Evolutionary conservation across 768 basidiomycete species (phyloP), one percentile per base, ranked within the genome.

Genomic region (Galerina marginata): DNA sequence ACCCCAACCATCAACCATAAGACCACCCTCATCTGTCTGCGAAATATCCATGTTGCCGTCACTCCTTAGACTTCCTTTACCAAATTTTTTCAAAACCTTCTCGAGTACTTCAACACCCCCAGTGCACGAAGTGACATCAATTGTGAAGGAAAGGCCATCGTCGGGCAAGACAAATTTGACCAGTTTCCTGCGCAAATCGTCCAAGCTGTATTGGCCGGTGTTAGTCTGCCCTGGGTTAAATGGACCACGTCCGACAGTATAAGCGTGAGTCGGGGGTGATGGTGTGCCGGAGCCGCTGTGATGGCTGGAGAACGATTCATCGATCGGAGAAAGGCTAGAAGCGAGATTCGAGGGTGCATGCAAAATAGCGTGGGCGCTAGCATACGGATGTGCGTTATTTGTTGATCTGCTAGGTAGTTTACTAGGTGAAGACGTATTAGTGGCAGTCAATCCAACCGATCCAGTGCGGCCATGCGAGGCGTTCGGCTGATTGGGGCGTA

Each of bases 81-180:
- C 87, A 65, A 96, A 92, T 74, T 99, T 99, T 71, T 87, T 92
- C 62, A 99, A 78, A 1, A 92, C 95, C 65, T 90, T 88, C 65
- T 93, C 91, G 52, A 99, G 81, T 2, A 98, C 86, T 67, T 99
- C 95, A 2, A 91, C 81, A 9, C 95, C 95, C 26, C 88, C 89
- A 1, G 80, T 81, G 68, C 92, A 95, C 26, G 92, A 86, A 3
- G 87, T 85, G 12, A 95, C 88, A 69, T 96, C 89, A 60, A 99
- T 86, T 1, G 90, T 89, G 56, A 84, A 86, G 4, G 88, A 83
- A 45, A 88, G 84, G 2, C 90, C 88, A 67, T 93, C 94, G 10
- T 95, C 95, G 2, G 89, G 89, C 43, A 95, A 80, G 16, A 84
- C 79, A 71, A 99, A 97, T 72, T 95, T 98, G 69, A 99, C 89